These are phyloP conservation scores for Fallopia convolvulus DNA, from an alignment of 148 eudicot genomes.

Conservation along the genomic window DNA sequence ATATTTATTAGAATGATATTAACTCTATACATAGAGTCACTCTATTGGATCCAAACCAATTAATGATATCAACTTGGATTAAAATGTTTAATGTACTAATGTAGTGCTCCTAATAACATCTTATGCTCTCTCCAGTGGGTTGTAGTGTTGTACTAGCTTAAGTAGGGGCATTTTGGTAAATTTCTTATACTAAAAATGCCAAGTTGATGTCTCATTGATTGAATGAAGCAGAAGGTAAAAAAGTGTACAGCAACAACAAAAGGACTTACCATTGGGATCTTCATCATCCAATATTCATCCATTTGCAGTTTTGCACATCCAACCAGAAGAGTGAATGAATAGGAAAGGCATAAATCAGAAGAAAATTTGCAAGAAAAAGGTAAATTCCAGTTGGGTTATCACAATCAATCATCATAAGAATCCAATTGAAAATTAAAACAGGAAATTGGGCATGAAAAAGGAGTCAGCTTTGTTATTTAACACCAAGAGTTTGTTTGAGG, in stretches of 20 bases:
- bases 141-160: background rate
- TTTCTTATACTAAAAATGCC: background rate
- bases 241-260: background rate
- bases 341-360: background rate
- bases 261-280: conserved; percentile 8
- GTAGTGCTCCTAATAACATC: too few species aligned
- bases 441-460: background rate
- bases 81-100: too few species aligned
- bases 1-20: too few species aligned
- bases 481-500: background rate
- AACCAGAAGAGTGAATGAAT: background rate
- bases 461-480: background rate
- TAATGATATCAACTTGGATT: too few species aligned
- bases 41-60: too few species aligned
- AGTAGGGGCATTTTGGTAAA: background rate
- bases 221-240: background rate
- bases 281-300: conserved; percentile 1
- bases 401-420: background rate
- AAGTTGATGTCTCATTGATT: background rate
- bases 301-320: background rate
- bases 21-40: too few species aligned
- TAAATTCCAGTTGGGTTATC: background rate
- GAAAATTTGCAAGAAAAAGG: background rate
- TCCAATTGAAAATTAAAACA: background rate
- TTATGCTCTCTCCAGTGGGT: too few species aligned